Evolutionary conservation across 805 yeast species (phyloP), one percentile per base, ranked within the genome.

Genomic region (Wickerhamiella shivajii): DNA sequence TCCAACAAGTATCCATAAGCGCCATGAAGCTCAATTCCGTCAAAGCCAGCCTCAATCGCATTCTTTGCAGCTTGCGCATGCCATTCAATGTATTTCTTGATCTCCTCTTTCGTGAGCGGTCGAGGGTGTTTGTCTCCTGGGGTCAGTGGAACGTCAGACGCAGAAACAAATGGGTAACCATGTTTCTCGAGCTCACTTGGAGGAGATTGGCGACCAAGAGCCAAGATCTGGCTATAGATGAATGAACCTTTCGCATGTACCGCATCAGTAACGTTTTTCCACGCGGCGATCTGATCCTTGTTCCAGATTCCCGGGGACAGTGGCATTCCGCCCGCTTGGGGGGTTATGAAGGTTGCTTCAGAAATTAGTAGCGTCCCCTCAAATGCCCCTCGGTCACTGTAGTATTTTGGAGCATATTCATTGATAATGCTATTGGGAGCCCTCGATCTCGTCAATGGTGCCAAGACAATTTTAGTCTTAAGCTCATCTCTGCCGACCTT

Each of bases 21-120:
- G 24, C 60, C 60, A 50, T 75, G 80, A 31, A 75, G 57, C 46
- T 74, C 80, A 28, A 77, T 66, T 42, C 74, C 74, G 50, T 77
- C 81, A 33, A 68, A 62, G 1, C 74, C 71, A 5, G 71, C 64
- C n/a, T 58, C 61, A 22, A 63, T 53, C 1, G 79, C 69, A 39
- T 63, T 60, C 37, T 58, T 54, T 55, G 76, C 72, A 24, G 72
- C 69, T 2, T 42, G 39, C 6, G 58, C 66, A 43, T 51, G 71
- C 29, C 61, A 59, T 23, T 53, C 41, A 16, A 61, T 54, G 37
- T 57, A 57, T 34, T 60, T 55, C 31, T 64, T 52, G 43, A 71
- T 49, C 33, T 64, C 66, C 13, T 41, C 50, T 4, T 52, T 45
- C 11, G 64, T 49, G 41, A 65, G 53, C 15, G 55, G 57, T 20